phyloP scores from a whole-genome alignment of 352 stramenopile genomes.

The Globisporangium orthogonon region DNA sequence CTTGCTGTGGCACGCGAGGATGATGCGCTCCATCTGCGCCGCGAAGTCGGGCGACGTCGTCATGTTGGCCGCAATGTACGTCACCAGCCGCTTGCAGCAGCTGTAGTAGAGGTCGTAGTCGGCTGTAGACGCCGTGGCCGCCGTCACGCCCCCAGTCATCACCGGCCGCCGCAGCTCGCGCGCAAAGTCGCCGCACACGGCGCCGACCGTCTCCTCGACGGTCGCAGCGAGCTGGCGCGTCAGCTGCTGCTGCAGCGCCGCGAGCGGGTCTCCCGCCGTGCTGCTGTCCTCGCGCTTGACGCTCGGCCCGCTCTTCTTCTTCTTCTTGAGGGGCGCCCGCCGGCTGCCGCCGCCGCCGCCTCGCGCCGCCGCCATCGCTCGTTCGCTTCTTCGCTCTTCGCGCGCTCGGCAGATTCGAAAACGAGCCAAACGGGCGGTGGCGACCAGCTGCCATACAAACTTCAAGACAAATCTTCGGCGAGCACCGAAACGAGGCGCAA shows the following conservation, averaged over 20 bases:
- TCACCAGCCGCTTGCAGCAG: constrained; percentile 48
- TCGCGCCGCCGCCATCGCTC: neutral
- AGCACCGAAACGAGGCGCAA: neutral
- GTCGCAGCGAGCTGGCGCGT: constrained; percentile 35
- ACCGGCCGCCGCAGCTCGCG: constrained; percentile 1
- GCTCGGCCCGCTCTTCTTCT: neutral
- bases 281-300: constrained; percentile 4
- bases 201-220: constrained; percentile 41
- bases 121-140: constrained; percentile 11
- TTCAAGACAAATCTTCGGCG: neutral
- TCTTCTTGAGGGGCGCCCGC: neutral
- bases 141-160: constrained; percentile 7
- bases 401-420: neutral
- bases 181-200: constrained; percentile 43
- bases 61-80: constrained; percentile 65
- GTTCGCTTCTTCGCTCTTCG: neutral
- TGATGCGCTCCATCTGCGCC: constrained; percentile 67
- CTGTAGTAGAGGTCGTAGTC: constrained; percentile 58
- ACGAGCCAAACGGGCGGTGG: neutral
- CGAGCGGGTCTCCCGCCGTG: constrained; percentile 17
- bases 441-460: neutral
- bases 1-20: constrained; percentile 55
- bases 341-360: neutral
- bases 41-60: constrained; percentile 41
- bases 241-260: constrained; percentile 20